Percentiles rank a stretch among this genome's conserved stretches.
phyloP scores from a whole-genome alignment of 441 rosid species.

The Eutrema salsugineum region DNA sequence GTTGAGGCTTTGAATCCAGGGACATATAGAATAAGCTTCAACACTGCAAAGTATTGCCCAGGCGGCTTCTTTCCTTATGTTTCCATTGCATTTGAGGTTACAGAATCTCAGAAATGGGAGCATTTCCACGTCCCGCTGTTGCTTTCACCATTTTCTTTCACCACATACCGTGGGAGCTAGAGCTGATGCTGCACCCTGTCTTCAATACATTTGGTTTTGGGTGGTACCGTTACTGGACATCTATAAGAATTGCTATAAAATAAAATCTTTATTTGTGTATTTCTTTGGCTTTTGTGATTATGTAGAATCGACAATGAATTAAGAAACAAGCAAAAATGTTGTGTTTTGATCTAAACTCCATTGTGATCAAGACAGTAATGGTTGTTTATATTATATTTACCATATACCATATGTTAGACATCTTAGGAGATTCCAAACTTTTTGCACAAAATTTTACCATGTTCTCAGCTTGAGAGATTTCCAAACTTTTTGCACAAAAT shows the following conservation, averaged over 20 bases:
- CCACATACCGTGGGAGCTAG: conserved; percentile 84
- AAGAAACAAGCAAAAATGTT: not conserved
- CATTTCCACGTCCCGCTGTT: conserved; percentile 91
- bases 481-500: not conserved
- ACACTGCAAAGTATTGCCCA: conserved; percentile 73
- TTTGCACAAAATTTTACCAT: not conserved
- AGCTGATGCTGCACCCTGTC: not conserved
- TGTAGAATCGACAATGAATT: not conserved
- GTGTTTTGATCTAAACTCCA: not conserved
- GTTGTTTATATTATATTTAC: not conserved
- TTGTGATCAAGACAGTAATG: not conserved
- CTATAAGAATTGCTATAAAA: not conserved
- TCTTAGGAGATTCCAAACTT: not conserved
- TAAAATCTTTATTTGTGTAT: not conserved
- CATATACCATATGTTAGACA: not conserved
- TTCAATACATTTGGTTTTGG: not conserved
- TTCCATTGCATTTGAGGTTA: conserved; percentile 64
- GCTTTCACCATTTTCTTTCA: conserved; percentile 78
- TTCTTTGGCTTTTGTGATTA: not conserved
- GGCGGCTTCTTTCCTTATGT: conserved; percentile 77
- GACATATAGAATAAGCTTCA: conserved; percentile 71
- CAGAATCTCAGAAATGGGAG: conserved; percentile 61
- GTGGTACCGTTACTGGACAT: not conserved
- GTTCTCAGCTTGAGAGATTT: no score
- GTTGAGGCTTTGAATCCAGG: conserved; percentile 68